Evolutionary conservation across 371 early-diverging fungal genomes (phyloP).

Genomic region (Mortierella sp.): DNA sequence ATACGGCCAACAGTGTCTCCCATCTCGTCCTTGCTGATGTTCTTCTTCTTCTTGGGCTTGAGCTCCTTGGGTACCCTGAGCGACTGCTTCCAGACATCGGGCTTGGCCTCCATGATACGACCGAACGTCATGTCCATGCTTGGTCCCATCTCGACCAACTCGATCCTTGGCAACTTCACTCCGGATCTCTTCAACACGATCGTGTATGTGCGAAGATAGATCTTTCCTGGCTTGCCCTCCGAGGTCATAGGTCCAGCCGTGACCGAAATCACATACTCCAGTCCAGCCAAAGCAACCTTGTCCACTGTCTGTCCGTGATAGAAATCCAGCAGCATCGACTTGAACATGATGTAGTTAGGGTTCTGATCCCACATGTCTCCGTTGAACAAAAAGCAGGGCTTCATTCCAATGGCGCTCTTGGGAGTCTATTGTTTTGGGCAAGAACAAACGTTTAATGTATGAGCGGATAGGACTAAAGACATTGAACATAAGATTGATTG

Average conservation of each 20-base stretch:
- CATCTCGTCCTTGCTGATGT: slow-evolving; percentile 86
- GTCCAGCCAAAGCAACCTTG: slow-evolving; percentile 84
- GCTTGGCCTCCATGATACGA: slow-evolving; percentile 77
- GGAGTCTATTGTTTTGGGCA: slow-evolving; percentile 56
- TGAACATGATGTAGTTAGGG: slow-evolving; percentile 75
- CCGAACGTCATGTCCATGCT: slow-evolving; percentile 84
- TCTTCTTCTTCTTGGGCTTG: slow-evolving; percentile 93
- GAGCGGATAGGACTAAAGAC: background rate
- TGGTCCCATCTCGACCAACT: slow-evolving; percentile 96
- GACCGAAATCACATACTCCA: slow-evolving; percentile 90
- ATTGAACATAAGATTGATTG: slow-evolving; percentile 3
- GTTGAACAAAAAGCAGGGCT: slow-evolving; percentile 90
- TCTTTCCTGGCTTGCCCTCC: slow-evolving; percentile 63
- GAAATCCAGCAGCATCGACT: slow-evolving; percentile 90
- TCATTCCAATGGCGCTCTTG: slow-evolving; percentile 88
- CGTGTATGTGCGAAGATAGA: slow-evolving; percentile 85
- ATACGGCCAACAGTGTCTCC: slow-evolving; percentile 94
- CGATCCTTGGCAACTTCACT: slow-evolving; percentile 86
- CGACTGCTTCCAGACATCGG: slow-evolving; percentile 88
- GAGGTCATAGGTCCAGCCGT: slow-evolving; percentile 76
- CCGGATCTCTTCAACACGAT: slow-evolving; percentile 90
- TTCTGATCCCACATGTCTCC: slow-evolving; percentile 88
- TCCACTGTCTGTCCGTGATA: slow-evolving; percentile 86
- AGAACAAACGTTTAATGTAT: background rate
- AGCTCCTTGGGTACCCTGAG: slow-evolving; percentile 87